Percentiles rank a stretch among this genome's conserved stretches.
Evolutionary conservation across 148 eudicot genomes (phyloP).

Genomic region (Spergularia marina): DNA sequence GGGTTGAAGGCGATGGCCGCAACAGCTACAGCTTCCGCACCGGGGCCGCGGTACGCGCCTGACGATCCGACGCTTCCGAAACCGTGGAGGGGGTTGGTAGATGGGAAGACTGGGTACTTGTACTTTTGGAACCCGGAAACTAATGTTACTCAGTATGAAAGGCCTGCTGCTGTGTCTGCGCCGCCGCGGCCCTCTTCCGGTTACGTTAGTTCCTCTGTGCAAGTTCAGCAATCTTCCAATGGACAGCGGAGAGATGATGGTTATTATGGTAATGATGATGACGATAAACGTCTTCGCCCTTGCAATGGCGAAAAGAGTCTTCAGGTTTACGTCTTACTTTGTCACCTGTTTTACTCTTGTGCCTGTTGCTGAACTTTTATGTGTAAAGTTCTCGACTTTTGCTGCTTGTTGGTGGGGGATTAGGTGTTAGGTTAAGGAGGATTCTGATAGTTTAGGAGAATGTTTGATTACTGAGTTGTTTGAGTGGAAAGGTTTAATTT

Average conservation of each 20-base stretch:
- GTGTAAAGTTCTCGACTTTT: neutral
- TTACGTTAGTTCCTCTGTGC: conserved; percentile 53
- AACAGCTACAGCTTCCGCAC: conserved; percentile 45
- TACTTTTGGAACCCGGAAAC: conserved; percentile 99
- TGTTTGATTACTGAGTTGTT: too few relatives aligned
- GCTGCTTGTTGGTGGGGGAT: neutral
- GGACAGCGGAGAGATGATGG: conserved; percentile 32
- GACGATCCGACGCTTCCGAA: conserved; percentile 92
- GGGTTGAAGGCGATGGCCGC: conserved; percentile 38
- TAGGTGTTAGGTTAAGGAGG: too few relatives aligned
- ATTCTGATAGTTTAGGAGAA: too few relatives aligned
- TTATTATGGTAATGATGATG: conserved; percentile 37
- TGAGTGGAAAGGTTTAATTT: too few relatives aligned
- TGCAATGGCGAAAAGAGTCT: conserved; percentile 36
- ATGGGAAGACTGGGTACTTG: conserved; percentile 79
- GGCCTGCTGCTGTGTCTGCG: conserved; percentile 56
- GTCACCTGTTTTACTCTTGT: neutral
- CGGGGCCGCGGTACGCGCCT: conserved; percentile 79
- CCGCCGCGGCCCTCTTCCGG: conserved; percentile 33
- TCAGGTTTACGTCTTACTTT: conserved; percentile 43
- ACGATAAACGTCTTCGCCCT: conserved; percentile 38
- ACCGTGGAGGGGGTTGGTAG: conserved; percentile 96
- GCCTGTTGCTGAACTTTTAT: neutral
- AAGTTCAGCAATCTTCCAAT: conserved; percentile 54
- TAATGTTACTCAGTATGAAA: conserved; percentile 91